Base-by-base conservation (phyloP, 495 filamentous ascomycete species). In the Trichoderma erinaceum region DNA sequence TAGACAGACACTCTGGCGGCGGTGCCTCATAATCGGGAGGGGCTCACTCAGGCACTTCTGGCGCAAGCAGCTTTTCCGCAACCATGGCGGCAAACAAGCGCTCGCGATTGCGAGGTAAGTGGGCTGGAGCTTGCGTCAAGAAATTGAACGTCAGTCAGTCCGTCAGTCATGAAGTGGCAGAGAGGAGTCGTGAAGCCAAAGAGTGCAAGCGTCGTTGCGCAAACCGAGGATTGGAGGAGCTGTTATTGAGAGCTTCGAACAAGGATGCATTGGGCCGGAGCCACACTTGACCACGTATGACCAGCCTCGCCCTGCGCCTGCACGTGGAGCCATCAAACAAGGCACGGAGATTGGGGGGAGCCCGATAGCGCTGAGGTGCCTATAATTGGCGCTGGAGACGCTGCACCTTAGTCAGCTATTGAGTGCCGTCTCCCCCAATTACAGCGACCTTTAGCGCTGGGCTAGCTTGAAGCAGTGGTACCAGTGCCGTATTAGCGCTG, bases 21-120 rank as follows among this genome's bases (percentile, higher is more conserved):
- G 38, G 46, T 56, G 69, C 32, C 68, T 38, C 35, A 25, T 25
- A 27, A 44, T 38, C 18, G 23, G 13, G 68, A 71, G 66, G 63
- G 38, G 58, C 89, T 73, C 84, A 96, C 92, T 95, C 92, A 75
- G 92, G 92, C 67, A 96, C 90, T 79, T 90, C 90, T 78, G 92
- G 92, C 81, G 1, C 29, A 29, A 29, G 29, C 29, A 29, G 29
- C 29, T 29, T 4, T 29, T 29, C 29, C 29, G 87, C 86, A 80
- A 94, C 89, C 92, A 96, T 96, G 73, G 83, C 82, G 81, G 65
- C 27, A 32, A 52, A 8, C 8, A 21, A 32, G 38, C 64, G 4
- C 35, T 43, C 35, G 64, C 15, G 29, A 21, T 43, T 23, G 64
- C 64, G 41, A 29, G 64, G 35, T 65, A 35, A 61, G 35, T 61